Percentiles rank a stretch among this genome's conserved stretches.
Conservation (phyloP, 78 protist species). For the Isochrysis galbana region DNA sequence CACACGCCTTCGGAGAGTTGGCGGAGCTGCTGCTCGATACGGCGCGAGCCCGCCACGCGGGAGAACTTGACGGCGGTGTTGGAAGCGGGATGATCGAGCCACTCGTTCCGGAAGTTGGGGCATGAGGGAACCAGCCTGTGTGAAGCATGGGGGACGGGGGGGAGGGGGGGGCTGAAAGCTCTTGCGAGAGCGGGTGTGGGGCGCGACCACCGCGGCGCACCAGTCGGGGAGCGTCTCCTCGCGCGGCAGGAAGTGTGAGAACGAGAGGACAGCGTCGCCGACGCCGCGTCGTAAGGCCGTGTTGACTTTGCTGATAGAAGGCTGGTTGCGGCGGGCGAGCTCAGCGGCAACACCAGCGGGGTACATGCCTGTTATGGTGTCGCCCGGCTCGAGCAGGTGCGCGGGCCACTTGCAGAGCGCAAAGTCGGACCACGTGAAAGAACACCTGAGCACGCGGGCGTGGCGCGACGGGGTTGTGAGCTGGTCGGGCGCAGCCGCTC, state of each 20-base stretch:
- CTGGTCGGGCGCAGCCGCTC: no score
- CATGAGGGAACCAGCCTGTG: background rate
- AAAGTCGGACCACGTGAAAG: background rate
- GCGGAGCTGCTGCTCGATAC: background rate
- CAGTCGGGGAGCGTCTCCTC: background rate
- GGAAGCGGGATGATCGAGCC: background rate
- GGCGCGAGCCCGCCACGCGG: background rate
- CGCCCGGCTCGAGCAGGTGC: background rate
- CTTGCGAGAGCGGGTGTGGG: no score
- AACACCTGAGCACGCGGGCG: no score
- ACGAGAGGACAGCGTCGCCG: background rate
- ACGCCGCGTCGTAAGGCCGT: background rate
- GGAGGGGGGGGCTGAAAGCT: no score
- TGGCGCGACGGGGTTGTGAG: no score
- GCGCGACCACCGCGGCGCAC: no score
- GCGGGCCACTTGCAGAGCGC: background rate
- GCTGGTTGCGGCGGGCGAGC: background rate
- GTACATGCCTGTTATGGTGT: background rate
- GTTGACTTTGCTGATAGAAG: background rate
- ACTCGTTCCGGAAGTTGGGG: background rate
- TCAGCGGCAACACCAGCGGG: background rate
- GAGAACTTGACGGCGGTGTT: background rate
- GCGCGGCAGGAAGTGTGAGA: background rate
- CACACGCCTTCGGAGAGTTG: background rate
- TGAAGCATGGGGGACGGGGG: no score